These are phyloP conservation scores for Alternaria triticimaculans DNA, from an alignment of 2,329 filamentous ascomycete genomes.

Conservation along the genomic window DNA sequence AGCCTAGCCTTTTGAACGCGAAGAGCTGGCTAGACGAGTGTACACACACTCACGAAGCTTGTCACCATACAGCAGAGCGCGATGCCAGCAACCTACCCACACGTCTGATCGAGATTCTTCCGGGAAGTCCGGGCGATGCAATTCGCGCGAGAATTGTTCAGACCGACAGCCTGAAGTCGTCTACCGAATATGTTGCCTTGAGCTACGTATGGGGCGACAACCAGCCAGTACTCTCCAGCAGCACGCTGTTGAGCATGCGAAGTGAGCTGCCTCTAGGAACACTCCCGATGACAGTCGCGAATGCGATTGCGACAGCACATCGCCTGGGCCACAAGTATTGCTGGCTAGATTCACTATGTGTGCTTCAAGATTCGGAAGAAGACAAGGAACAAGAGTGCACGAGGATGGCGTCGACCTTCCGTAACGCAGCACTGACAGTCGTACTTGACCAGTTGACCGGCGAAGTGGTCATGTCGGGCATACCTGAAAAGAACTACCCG, in stretches of 20 bases:
- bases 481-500: background rate
- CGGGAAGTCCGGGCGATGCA: conserved; percentile 16
- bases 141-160: conserved; percentile 31
- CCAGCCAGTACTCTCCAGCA: conserved; percentile 29
- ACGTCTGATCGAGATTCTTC: conserved; percentile 40
- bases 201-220: conserved; percentile 37
- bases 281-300: conserved; percentile 31
- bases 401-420: conserved; percentile 41
- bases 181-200: conserved; percentile 33
- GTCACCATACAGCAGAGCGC: conserved; percentile 17
- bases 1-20: conserved; percentile 17
- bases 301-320: conserved; percentile 36
- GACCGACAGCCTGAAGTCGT: conserved; percentile 22
- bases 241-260: conserved; percentile 21
- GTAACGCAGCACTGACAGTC: conserved; percentile 44
- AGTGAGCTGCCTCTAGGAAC: conserved; percentile 19
- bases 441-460: conserved; percentile 29
- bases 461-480: background rate
- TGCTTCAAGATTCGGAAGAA: conserved; percentile 41
- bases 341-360: conserved; percentile 45
- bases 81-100: conserved; percentile 32
- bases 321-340: conserved; percentile 41
- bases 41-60: conserved; percentile 33
- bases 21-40: conserved; percentile 43
- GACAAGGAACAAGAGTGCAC: conserved; percentile 42